These are phyloP conservation scores for Viola odorata DNA, from an alignment of 345 rosid species.

Conservation along the genomic window DNA sequence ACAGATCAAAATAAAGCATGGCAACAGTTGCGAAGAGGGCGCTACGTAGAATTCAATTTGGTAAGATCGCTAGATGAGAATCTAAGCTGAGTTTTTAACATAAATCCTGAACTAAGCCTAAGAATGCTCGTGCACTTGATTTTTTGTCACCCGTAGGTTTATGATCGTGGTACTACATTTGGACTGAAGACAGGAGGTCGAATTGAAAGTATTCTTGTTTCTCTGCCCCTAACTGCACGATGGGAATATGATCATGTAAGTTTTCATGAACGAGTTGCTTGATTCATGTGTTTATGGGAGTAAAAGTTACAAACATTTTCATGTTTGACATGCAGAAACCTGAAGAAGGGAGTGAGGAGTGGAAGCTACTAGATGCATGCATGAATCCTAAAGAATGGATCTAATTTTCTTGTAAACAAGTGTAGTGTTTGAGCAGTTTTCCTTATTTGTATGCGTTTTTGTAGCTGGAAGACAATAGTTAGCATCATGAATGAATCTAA, in stretches of 20 bases:
- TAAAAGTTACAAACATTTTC: not conserved
- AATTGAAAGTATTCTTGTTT: slow-evolving; percentile 95
- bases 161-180: slow-evolving; percentile 96
- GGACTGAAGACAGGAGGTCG: slow-evolving; percentile 97
- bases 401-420: slow-evolving; percentile 13
- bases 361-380: slow-evolving; percentile 96
- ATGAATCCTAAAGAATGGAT: slow-evolving; percentile 95
- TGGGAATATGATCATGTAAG: slow-evolving; percentile 98
- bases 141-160: slow-evolving; percentile 43
- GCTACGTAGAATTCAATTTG: slow-evolving; percentile 97
- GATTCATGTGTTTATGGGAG: not conserved
- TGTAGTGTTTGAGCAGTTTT: not conserved
- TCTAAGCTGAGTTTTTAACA: not conserved
- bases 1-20: slow-evolving; percentile 84
- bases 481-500: too few relatives aligned
- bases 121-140: slow-evolving; percentile 6
- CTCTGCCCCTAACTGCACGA: slow-evolving; percentile 85
- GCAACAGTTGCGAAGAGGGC: slow-evolving; percentile 95
- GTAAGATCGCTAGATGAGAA: slow-evolving; percentile 24
- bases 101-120: slow-evolving; percentile 6
- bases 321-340: slow-evolving; percentile 55
- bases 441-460: not conserved
- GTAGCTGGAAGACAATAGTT: not conserved
- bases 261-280: slow-evolving; percentile 2
- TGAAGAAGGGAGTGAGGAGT: slow-evolving; percentile 93